phyloP scores from a whole-genome alignment of 495 filamentous ascomycete genomes.

The Zalerion maritima region DNA sequence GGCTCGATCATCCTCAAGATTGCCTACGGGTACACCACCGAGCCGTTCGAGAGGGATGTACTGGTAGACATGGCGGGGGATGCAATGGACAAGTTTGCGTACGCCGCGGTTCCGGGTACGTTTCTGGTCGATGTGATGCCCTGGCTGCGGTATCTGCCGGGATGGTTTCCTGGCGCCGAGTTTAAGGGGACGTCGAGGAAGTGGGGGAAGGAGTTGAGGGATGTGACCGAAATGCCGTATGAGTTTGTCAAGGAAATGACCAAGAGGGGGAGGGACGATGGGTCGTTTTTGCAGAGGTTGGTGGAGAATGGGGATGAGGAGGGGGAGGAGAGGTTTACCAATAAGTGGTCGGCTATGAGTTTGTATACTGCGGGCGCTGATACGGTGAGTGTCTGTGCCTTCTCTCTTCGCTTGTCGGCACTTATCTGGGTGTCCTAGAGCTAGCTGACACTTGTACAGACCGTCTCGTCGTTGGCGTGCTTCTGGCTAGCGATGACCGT shows the following conservation, averaged over 20 bases:
- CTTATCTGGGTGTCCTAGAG: neutral
- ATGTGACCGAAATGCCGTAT: conserved; percentile 21
- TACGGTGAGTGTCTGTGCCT: conserved; percentile 11
- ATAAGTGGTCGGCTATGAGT: conserved; percentile 29
- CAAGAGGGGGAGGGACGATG: conserved; percentile 13
- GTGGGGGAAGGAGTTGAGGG: conserved; percentile 13
- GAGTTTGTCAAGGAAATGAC: conserved; percentile 32
- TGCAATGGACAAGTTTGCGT: conserved; percentile 24
- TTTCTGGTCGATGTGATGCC: conserved; percentile 32
- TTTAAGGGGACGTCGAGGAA: conserved; percentile 24
- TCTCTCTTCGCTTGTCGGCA: conserved; percentile 1
- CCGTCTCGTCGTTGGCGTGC: conserved; percentile 18
- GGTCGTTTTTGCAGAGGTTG: conserved; percentile 25
- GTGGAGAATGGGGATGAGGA: conserved; percentile 14
- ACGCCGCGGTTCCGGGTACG: conserved; percentile 20
- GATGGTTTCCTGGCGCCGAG: conserved; percentile 33
- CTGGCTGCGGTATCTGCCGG: conserved; percentile 24
- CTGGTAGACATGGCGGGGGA: conserved; percentile 26
- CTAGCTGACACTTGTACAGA: conserved; percentile 8
- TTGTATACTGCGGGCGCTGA: conserved; percentile 36
- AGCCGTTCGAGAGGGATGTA: conserved; percentile 24
- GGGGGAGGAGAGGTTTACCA: conserved; percentile 16
- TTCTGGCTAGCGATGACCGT: conserved; percentile 39
- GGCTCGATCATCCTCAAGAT: conserved; percentile 32
- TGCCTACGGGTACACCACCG: conserved; percentile 33